Percentiles rank a stretch among this genome's conserved stretches.
Conservation (phyloP, 2,329 filamentous ascomycete genomes). For the Gliomastix tumulicola region DNA sequence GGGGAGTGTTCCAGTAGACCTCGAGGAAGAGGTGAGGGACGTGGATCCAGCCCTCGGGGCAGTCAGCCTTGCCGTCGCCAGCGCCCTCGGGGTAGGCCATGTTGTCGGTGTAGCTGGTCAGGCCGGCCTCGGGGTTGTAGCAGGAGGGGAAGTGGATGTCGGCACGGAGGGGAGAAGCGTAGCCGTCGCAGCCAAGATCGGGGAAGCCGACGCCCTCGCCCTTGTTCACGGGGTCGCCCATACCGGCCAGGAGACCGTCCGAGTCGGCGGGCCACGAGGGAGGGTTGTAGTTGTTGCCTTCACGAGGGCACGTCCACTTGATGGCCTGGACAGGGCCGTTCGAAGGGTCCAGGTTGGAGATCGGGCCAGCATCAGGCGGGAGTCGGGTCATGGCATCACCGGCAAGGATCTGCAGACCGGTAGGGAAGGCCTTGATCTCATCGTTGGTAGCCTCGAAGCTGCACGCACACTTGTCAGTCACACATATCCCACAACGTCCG, state of each 20-base stretch:
- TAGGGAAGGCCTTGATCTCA: conserved; percentile 61
- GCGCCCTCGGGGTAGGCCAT: conserved; percentile 52
- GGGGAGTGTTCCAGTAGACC: conserved; percentile 52
- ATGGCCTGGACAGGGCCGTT: conserved; percentile 45
- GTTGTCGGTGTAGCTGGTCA: conserved; percentile 56
- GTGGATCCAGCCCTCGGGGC: conserved; percentile 47
- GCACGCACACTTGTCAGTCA: conserved; percentile 4
- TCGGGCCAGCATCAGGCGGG: conserved; percentile 46
- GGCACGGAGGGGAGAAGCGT: conserved; percentile 52
- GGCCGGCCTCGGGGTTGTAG: conserved; percentile 58
- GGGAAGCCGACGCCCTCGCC: conserved; percentile 62
- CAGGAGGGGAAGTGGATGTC: conserved; percentile 69
- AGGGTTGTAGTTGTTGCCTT: conserved; percentile 32
- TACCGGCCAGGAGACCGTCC: conserved; percentile 47
- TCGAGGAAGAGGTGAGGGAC: conserved; percentile 52
- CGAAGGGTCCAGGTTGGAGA: conserved; percentile 41
- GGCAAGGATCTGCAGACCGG: conserved; percentile 63
- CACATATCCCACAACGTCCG: no score
- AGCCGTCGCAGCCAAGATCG: conserved; percentile 58
- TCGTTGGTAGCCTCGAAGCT: conserved; percentile 58
- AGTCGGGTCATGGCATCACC: conserved; percentile 55
- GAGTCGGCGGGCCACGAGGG: conserved; percentile 48
- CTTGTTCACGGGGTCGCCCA: conserved; percentile 45
- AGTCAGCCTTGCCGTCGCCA: conserved; percentile 42
- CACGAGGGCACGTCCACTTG: conserved; percentile 55